Evolutionary conservation across 306 rosid genomes (phyloP).

Genomic region (Dryas drummondii): DNA sequence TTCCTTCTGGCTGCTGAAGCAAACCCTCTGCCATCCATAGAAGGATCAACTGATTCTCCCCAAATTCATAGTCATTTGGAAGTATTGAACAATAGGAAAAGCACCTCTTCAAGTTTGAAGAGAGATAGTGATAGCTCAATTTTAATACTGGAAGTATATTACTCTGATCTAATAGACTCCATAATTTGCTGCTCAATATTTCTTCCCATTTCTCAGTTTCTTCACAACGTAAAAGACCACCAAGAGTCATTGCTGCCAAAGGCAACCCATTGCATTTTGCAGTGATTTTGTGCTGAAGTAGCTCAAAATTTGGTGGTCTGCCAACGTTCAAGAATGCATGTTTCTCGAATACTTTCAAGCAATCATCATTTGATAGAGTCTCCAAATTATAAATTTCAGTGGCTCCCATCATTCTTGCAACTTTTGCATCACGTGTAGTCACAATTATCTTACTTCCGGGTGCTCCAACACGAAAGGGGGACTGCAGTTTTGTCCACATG

Average conservation of each 20-base stretch:
- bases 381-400: neutral
- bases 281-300: conserved; percentile 17
- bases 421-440: conserved; percentile 25
- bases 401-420: conserved; percentile 18
- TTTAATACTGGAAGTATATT: conserved; percentile 21
- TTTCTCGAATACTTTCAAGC: conserved; percentile 21
- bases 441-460: conserved; percentile 25
- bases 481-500: conserved; percentile 14
- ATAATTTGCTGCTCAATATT: conserved; percentile 14
- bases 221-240: conserved; percentile 25
- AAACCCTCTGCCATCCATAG: conserved; percentile 45
- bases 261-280: conserved; percentile 32
- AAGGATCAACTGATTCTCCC: conserved; percentile 11
- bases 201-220: conserved; percentile 12
- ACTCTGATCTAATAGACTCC: conserved; percentile 8
- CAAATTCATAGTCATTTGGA: conserved; percentile 22
- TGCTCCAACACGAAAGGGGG: conserved; percentile 21
- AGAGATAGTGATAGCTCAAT: conserved; percentile 27
- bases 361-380: conserved; percentile 8
- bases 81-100: conserved; percentile 43
- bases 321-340: conserved; percentile 12
- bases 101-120: conserved; percentile 28
- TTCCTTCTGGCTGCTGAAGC: neutral
- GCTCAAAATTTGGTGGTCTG: neutral
- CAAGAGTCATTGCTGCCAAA: conserved; percentile 31